A percentile compares a stretch with the other conserved stretches of the same genome.
These are phyloP conservation scores for Mytilinidion resinicola DNA, from an alignment of 495 filamentous ascomycete species.

Conservation along the genomic window DNA sequence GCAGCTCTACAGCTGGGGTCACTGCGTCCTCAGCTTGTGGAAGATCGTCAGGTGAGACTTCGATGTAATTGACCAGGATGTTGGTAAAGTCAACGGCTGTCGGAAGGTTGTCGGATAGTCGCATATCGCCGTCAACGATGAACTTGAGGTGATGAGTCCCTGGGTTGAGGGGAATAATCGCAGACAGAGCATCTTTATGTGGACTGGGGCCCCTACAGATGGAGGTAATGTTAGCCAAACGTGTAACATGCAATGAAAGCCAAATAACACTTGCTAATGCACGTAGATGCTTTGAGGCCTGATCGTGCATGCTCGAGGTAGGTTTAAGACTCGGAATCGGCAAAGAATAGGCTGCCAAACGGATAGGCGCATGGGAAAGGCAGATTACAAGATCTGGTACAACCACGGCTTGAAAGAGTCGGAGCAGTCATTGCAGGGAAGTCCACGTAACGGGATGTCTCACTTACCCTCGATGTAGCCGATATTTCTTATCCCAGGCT, in stretches of 20 bases:
- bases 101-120: constrained; percentile 74
- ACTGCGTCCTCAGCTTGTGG: constrained; percentile 33
- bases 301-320: neutral
- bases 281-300: neutral
- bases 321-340: neutral
- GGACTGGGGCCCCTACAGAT: constrained; percentile 31
- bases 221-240: constrained; percentile 21
- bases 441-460: constrained; percentile 1
- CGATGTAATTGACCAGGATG: constrained; percentile 94
- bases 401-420: neutral
- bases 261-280: constrained; percentile 4
- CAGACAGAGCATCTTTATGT: constrained; percentile 58
- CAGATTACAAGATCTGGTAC: neutral
- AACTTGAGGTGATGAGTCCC: constrained; percentile 97
- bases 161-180: constrained; percentile 72
- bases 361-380: constrained; percentile 5
- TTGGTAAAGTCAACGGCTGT: constrained; percentile 96
- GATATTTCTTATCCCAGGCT: constrained; percentile 85
- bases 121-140: constrained; percentile 89
- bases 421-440: neutral
- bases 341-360: neutral
- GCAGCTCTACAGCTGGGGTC: constrained; percentile 24
- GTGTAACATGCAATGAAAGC: constrained; percentile 23
- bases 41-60: constrained; percentile 74
- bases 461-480: constrained; percentile 74